Evolutionary conservation across 768 basidiomycete species (phyloP).

Genomic region (Mycena sanguinolenta): DNA sequence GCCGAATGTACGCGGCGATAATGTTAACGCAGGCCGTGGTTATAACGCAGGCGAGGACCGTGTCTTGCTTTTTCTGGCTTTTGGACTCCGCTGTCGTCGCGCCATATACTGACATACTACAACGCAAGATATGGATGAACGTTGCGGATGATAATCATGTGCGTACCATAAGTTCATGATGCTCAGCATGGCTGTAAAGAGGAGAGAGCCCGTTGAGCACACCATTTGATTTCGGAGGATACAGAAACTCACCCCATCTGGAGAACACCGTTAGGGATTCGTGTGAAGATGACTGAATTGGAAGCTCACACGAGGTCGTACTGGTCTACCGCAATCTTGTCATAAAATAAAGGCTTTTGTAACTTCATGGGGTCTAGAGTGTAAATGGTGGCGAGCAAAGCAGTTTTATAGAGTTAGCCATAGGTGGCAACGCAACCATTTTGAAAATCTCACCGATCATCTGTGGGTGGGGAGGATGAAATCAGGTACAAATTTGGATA

Average conservation of each 20-base stretch:
- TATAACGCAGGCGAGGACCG: conserved; percentile 17
- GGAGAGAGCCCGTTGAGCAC: not conserved
- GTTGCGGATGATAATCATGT: not conserved
- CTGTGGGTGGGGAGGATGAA: too few relatives aligned
- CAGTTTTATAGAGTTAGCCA: not conserved
- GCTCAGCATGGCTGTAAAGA: conserved; percentile 12
- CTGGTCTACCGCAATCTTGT: not conserved
- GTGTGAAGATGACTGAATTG: not conserved
- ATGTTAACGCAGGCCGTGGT: conserved; percentile 22
- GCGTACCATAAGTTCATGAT: conserved; percentile 24
- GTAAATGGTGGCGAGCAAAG: too few relatives aligned
- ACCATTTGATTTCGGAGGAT: not conserved
- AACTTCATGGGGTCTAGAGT: too few relatives aligned
- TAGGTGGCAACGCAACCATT: not conserved
- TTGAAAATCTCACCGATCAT: conserved; percentile 10
- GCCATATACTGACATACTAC: conserved; percentile 21
- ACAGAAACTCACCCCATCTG: conserved; percentile 19
- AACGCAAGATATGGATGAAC: not conserved
- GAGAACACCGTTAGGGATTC: not conserved
- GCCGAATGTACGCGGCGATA: conserved; percentile 21
- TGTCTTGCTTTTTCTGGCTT: conserved; percentile 7
- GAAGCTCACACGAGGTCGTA: not conserved
- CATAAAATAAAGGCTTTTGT: too few relatives aligned
- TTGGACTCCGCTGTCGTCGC: conserved; percentile 10
- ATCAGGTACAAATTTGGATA: too few relatives aligned